Evolutionary conservation across 192 early-diverging fungal genomes (phyloP), one percentile per base, ranked within the genome.

Genomic region (Gigaspora rosea): DNA sequence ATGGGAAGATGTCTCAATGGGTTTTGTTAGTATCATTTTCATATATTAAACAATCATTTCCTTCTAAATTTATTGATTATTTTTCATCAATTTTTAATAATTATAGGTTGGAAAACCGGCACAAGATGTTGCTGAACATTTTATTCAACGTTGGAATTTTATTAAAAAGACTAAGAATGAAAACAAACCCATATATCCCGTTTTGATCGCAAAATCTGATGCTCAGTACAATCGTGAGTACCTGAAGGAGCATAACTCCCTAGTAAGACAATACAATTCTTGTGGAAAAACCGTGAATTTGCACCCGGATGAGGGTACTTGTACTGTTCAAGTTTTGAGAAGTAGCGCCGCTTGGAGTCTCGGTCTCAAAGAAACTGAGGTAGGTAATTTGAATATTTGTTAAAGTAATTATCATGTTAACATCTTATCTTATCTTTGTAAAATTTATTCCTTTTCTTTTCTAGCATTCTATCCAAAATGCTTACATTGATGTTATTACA

Each of bases 101-200:
- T 54, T 18, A 32, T 76, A 85, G 80, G 82, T 92, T 22, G 95
- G 94, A 8, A 88, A 88, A 72, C 86, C 92, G 3, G 94, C 92
- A n/a, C 91, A 90, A 33, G 95, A 96, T 64, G 85, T 95, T 52
- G 93, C 94, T 4, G 88, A 91, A 41, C 94, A 96, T 78, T 96
- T 96, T 79, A 92, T 95, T 63, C 90, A 95, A 83, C 88, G 95
- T n/a, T 95, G 94, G 95, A 95, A 94, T 78, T 95, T 94, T 82
- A 86, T 94, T 71, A 95, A 95, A 75, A 86, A 86, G 62, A 83
- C 86, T 67, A 91, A 92, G 79, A 89, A 85, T 33, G 85, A 86
- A 80, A 84, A 89, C 59, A 86, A 88, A 76, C 16, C 80, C 12
- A 78, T 85, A 54, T 82, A 92, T 79, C 91, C 91, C 59, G 88